Evolutionary conservation across 2,329 filamentous ascomycete species (phyloP).

Genomic region (Geosmithia putterillii): DNA sequence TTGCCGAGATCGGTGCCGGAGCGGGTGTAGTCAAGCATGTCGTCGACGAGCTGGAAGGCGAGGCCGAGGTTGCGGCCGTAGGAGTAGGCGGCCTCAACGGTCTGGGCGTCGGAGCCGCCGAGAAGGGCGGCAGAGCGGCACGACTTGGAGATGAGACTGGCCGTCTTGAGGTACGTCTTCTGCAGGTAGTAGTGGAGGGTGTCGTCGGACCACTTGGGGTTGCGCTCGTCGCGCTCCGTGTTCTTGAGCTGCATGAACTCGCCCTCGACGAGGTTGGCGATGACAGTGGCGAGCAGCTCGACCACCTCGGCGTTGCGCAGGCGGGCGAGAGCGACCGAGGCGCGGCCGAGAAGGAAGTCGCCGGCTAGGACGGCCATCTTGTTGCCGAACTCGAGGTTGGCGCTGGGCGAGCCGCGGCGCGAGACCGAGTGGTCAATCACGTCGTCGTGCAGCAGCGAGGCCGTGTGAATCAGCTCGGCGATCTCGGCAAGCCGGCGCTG

Average conservation of each 20-base stretch:
- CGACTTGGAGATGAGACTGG: constrained; percentile 90
- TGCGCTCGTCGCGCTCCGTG: constrained; percentile 75
- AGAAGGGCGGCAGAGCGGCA: constrained; percentile 83
- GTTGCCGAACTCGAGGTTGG: constrained; percentile 93
- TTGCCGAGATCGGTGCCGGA: constrained; percentile 80
- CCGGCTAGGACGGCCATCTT: constrained; percentile 98
- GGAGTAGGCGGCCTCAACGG: constrained; percentile 80
- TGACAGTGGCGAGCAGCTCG: constrained; percentile 88
- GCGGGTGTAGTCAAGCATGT: constrained; percentile 93
- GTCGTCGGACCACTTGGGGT: constrained; percentile 77
- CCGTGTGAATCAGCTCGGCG: constrained; percentile 93
- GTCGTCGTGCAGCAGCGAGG: constrained; percentile 92
- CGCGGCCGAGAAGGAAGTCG: constrained; percentile 88
- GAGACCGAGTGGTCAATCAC: constrained; percentile 90
- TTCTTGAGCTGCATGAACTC: constrained; percentile 99
- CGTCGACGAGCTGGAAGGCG: constrained; percentile 94
- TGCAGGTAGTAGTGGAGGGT: constrained; percentile 88
- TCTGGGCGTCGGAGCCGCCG: constrained; percentile 61
- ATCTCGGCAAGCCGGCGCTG: constrained; percentile 92
- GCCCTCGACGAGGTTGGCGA: constrained; percentile 93
- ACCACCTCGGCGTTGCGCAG: constrained; percentile 88
- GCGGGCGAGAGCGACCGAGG: constrained; percentile 84
- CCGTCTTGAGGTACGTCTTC: constrained; percentile 97
- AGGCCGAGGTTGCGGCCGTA: constrained; percentile 91
- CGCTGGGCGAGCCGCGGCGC: constrained; percentile 71